Conservation (phyloP, 306 rosid species). For the Glycyrrhiza uralensis region DNA sequence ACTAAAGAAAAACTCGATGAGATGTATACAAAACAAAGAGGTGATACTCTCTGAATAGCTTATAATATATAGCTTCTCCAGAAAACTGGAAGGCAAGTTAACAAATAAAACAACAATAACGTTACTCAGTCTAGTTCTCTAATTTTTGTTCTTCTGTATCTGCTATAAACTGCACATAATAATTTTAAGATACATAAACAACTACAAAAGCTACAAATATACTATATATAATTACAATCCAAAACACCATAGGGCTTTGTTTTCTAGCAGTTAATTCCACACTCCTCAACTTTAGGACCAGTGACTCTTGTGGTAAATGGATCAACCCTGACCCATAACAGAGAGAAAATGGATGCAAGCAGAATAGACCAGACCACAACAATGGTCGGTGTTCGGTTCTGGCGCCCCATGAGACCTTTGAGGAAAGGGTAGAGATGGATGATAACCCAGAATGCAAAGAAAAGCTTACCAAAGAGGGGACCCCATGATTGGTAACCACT, state of each 20-base stretch:
- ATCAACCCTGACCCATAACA: constrained; percentile 83
- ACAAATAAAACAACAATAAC: not conserved
- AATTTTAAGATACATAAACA: constrained; percentile 1
- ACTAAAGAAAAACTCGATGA: too few species aligned
- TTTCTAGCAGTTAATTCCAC: constrained; percentile 94
- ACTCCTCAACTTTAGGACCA: constrained; percentile 74
- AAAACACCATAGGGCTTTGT: not conserved
- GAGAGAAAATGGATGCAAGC: constrained; percentile 90
- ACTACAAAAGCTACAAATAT: not conserved
- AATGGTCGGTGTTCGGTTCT: constrained; percentile 90
- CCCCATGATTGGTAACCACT: constrained; percentile 99
- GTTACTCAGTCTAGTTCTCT: not conserved
- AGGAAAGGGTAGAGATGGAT: constrained; percentile 93
- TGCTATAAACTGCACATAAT: constrained; percentile 32
- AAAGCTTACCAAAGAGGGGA: constrained; percentile 92
- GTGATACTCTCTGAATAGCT: constrained; percentile 12
- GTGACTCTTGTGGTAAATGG: constrained; percentile 85
- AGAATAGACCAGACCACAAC: constrained; percentile 93
- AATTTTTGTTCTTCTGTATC: constrained; percentile 7
- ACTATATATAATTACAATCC: constrained; percentile 30
- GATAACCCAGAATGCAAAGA: constrained; percentile 98
- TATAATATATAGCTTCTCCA: constrained; percentile 15
- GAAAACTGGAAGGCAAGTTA: constrained; percentile 1
- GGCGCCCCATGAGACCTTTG: constrained; percentile 99
- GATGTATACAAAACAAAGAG: too few species aligned